Evolutionary conservation across 768 basidiomycete genomes (phyloP).

Genomic region (Pulveroboletus frians): DNA sequence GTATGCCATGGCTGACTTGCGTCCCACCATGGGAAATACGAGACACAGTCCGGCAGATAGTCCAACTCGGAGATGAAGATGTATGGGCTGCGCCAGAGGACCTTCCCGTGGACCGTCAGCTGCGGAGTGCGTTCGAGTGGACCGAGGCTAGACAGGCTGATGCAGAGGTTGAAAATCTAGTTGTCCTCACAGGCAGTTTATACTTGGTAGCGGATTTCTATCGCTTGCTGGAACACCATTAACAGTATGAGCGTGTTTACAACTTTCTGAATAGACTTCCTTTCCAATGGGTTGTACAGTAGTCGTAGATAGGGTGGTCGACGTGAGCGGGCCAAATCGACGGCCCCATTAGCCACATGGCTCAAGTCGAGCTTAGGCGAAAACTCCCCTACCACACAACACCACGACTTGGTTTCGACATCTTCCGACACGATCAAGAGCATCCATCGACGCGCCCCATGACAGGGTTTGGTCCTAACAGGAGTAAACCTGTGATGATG

Average conservation of each 20-base stretch:
- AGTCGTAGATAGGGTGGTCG: neutral
- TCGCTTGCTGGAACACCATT: constrained; percentile 35
- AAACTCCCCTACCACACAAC: neutral
- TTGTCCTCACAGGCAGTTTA: constrained; percentile 84
- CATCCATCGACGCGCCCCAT: constrained; percentile 6
- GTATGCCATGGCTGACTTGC: constrained; percentile 91
- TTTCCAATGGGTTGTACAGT: neutral
- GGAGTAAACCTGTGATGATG: constrained; percentile 7
- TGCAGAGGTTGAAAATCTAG: constrained; percentile 35
- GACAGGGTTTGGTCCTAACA: constrained; percentile 8
- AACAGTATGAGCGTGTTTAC: neutral
- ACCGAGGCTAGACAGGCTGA: constrained; percentile 19
- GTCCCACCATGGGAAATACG: constrained; percentile 50
- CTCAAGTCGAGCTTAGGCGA: neutral
- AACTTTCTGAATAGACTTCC: neutral
- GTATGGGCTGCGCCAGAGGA: constrained; percentile 41
- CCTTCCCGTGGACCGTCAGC: constrained; percentile 29
- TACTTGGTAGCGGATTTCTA: constrained; percentile 95
- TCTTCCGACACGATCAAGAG: constrained; percentile 12
- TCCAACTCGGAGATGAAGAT: constrained; percentile 36
- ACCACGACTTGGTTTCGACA: neutral
- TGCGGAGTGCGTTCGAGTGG: constrained; percentile 50
- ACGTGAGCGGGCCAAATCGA: neutral
- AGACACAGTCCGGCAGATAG: constrained; percentile 39
- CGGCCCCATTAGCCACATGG: neutral